Conservation (phyloP, 73 alveolate species). For the Effrenium voratum region DNA sequence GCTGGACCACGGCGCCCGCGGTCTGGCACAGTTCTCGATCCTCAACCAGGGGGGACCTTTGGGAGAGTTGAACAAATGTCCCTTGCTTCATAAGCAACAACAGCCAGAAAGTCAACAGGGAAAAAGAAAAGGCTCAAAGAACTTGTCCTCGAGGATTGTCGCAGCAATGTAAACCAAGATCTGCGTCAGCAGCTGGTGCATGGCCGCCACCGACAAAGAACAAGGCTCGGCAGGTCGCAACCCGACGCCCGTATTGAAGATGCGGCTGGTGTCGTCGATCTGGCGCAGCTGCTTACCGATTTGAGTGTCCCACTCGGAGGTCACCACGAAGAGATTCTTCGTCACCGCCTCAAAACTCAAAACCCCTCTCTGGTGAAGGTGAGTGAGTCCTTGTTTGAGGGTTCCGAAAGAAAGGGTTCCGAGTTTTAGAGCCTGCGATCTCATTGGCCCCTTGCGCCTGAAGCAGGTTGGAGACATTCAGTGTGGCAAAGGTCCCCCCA, state of each 20-base stretch:
- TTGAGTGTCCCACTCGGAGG: conserved; percentile 83
- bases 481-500: conserved; percentile 58
- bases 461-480: conserved; percentile 39
- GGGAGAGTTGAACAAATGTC: no score
- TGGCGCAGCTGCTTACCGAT: conserved; percentile 63
- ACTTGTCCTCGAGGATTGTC: background rate
- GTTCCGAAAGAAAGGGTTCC: background rate
- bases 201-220: conserved; percentile 59
- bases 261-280: background rate
- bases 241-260: conserved; percentile 33
- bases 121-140: no score
- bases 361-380: background rate
- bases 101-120: no score
- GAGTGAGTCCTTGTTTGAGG: background rate
- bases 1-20: conserved; percentile 2
- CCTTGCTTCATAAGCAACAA: no score
- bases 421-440: background rate
- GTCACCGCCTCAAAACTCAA: background rate
- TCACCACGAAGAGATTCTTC: conserved; percentile 21
- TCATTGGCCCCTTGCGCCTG: background rate
- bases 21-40: background rate
- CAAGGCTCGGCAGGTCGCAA: conserved; percentile 76
- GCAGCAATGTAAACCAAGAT: conserved; percentile 19
- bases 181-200: conserved; percentile 53
- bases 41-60: no score